Evolutionary conservation across 2,329 filamentous ascomycete genomes (phyloP), one percentile per base, ranked within the genome.

Genomic region (Arthroderma sp.): DNA sequence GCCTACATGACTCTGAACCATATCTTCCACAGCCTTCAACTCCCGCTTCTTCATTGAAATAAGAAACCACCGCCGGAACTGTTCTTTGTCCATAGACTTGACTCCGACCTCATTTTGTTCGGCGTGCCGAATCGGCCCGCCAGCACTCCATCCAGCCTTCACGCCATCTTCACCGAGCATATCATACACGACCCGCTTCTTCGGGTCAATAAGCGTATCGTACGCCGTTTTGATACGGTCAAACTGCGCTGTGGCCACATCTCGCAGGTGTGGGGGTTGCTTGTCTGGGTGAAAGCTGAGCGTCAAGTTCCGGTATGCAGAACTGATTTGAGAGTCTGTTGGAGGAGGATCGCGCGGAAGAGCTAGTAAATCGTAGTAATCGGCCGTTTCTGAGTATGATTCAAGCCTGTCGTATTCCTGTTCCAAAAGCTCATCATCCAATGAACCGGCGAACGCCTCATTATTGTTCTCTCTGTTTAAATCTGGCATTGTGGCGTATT

Each of bases 261-360:
- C 58, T 34, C 56, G 61, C 31, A 63, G 52, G 36, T 65, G 56
- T 33, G 56, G 41, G 4, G 66, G 66, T 44, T 69, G 66, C 49
- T 68, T 68, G 51, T 69, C 66, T 11, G 66, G 66, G 42, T 69
- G 66, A 45, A 69, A 68, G 49, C 61, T 66, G 27, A 68, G 58
- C 6, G 62, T 64, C 44, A 68, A 51, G 29, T 54, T 63, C 41
- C 62, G 63, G 51, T 67, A 68, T n/a, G 66, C 66, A 36, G 65
- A 61, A 28, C 66, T 64, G 42, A 69, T 64, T 37, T 66, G 58
- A 28, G 63, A 49, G 5, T 66, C 62, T 30, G 59, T 62, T 1
- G 66, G 66, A 1, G 64, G 56, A n/a, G 65, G 65, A 4, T 58
- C 50, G 43, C 58, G 58, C 7, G 63, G 50, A 9, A 69, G 58